phyloP scores from a whole-genome alignment of 75 land plant species.

The Cryptomeria japonica region DNA sequence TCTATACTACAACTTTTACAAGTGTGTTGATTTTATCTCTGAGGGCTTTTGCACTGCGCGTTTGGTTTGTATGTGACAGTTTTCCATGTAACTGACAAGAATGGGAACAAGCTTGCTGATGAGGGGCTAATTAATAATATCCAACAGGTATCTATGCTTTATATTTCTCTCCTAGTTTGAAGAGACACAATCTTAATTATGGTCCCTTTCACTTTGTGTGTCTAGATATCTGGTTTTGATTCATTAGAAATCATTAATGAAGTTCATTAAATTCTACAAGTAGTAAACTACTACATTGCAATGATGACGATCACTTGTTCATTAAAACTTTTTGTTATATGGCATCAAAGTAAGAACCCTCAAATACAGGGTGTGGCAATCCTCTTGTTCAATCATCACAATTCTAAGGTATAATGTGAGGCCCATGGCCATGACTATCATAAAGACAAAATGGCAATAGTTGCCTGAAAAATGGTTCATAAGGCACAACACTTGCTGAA shows the following conservation, averaged over 20 bases:
- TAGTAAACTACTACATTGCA: not conserved
- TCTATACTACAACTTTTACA: not conserved
- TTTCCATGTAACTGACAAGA: conserved; percentile 66
- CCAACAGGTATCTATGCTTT: conserved; percentile 34
- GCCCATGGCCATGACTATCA: not conserved
- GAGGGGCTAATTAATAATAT: conserved; percentile 47
- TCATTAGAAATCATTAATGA: not conserved
- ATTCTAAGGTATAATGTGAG: not conserved
- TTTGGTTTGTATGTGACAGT: conserved; percentile 43
- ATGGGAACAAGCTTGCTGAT: conserved; percentile 68
- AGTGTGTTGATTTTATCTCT: conserved; percentile 4
- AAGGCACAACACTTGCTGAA: no score
- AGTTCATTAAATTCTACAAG: not conserved
- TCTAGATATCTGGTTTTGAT: not conserved
- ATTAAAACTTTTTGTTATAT: not conserved
- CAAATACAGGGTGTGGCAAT: not conserved
- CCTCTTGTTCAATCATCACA: not conserved
- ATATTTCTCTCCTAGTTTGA: not conserved
- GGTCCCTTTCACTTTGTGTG: not conserved
- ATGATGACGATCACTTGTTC: not conserved
- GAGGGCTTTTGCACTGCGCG: not conserved
- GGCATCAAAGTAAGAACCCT: not conserved
- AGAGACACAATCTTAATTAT: not conserved
- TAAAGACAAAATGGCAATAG: not conserved
- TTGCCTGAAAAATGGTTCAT: not conserved